Evolutionary conservation across 1,284 basidiomycete genomes (phyloP).

Genomic region (Earliella scabrosa): DNA sequence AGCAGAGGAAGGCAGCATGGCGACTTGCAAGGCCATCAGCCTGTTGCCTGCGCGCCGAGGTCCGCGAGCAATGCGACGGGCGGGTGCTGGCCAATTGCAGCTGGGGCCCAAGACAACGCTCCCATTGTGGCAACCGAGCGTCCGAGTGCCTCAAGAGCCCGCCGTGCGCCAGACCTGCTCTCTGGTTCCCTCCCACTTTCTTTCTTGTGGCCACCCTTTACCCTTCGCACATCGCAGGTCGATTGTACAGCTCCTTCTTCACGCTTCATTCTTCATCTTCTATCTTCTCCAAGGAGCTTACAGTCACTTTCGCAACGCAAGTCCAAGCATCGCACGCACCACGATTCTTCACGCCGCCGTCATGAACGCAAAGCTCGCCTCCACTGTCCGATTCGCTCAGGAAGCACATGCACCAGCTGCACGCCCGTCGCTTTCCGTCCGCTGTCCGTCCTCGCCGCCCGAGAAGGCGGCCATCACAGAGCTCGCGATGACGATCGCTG

Average conservation of each 20-base stretch:
- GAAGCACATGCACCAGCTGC: slow-evolving; percentile 19
- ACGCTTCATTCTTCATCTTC: slow-evolving; percentile 12
- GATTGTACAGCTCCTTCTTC: slow-evolving; percentile 30
- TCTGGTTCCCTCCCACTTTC: slow-evolving; percentile 24
- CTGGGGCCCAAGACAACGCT: slow-evolving; percentile 15
- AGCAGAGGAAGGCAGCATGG: slow-evolving; percentile 11
- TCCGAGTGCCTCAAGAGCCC: slow-evolving; percentile 17
- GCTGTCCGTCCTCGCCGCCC: slow-evolving; percentile 16
- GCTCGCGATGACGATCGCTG: slow-evolving; percentile 31
- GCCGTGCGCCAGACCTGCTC: not conserved
- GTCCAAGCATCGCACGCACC: slow-evolving; percentile 23
- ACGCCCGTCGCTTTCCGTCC: slow-evolving; percentile 25
- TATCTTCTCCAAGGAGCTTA: slow-evolving; percentile 22
- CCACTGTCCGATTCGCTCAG: slow-evolving; percentile 7
- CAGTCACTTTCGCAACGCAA: slow-evolving; percentile 27
- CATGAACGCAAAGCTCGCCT: slow-evolving; percentile 27
- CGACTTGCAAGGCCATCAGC: slow-evolving; percentile 24
- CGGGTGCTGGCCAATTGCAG: not conserved
- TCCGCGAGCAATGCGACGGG: slow-evolving; percentile 16
- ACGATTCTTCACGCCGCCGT: slow-evolving; percentile 23
- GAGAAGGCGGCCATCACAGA: slow-evolving; percentile 25
- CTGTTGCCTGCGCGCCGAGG: slow-evolving; percentile 11
- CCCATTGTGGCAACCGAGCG: slow-evolving; percentile 18
- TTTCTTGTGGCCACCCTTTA: slow-evolving; percentile 23
- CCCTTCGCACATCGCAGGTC: slow-evolving; percentile 31